Percentiles rank a stretch among this genome's conserved stretches.
Conservation (phyloP, 768 basidiomycete species). For the Russula griseocarnosa region DNA sequence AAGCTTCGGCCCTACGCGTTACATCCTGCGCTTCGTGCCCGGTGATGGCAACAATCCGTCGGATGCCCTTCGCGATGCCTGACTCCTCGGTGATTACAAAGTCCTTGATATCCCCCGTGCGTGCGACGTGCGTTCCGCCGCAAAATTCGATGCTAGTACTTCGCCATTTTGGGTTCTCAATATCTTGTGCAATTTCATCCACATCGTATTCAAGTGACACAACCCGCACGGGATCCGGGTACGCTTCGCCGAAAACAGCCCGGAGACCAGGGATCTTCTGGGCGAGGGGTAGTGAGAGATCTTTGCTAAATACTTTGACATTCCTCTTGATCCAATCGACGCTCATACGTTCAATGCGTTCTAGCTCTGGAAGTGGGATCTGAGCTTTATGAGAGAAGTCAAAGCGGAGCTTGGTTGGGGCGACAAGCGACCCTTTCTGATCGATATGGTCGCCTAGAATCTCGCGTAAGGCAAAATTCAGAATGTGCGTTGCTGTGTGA, state of each 20-base stretch:
- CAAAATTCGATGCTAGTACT: conserved; percentile 94
- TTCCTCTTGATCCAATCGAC: conserved; percentile 88
- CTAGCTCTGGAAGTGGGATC: conserved; percentile 70
- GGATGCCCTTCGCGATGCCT: conserved; percentile 97
- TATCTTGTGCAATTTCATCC: conserved; percentile 79
- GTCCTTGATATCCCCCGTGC: conserved; percentile 95
- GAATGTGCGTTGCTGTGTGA: conserved; percentile 97
- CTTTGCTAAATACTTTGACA: conserved; percentile 84
- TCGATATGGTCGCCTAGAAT: conserved; percentile 96
- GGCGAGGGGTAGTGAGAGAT: conserved; percentile 72
- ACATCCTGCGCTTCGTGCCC: conserved; percentile 89
- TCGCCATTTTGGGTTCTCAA: conserved; percentile 88
- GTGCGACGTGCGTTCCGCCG: conserved; percentile 98
- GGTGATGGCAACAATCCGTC: conserved; percentile 90
- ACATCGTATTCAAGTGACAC: conserved; percentile 86
- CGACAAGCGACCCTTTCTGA: conserved; percentile 96
- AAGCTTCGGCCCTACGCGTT: conserved; percentile 58
- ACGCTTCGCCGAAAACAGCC: conserved; percentile 96
- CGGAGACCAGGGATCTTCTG: conserved; percentile 89
- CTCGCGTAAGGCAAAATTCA: conserved; percentile 91
- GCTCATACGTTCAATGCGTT: conserved; percentile 78
- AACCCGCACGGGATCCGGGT: conserved; percentile 95
- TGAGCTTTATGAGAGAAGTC: conserved; percentile 97
- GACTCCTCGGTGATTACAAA: conserved; percentile 94
- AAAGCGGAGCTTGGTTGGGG: conserved; percentile 92